These are phyloP conservation scores for Zostera marina DNA, from an alignment of 116 monocot genomes.

Conservation along the genomic window DNA sequence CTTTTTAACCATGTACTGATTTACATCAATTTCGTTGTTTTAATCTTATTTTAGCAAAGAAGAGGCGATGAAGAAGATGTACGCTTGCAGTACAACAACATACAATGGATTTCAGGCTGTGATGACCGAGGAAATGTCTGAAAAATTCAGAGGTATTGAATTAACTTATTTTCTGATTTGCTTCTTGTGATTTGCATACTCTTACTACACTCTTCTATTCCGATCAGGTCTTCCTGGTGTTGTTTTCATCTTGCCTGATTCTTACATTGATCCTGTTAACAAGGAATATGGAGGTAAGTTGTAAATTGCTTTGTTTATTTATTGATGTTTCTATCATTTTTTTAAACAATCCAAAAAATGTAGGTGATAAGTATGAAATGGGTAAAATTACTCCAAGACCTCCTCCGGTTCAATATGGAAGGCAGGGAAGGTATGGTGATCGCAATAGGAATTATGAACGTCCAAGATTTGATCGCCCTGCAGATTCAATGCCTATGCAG, in stretches of 20 bases:
- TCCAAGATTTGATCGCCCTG: constrained; percentile 35
- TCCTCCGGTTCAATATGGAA: constrained; percentile 73
- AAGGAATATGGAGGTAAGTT: constrained; percentile 90
- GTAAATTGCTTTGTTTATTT: background rate
- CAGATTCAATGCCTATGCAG: constrained; percentile 16
- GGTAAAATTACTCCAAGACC: constrained; percentile 90
- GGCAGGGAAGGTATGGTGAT: constrained; percentile 45
- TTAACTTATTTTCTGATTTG: too few relatives aligned
- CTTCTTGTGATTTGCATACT: background rate
- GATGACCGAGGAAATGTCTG: constrained; percentile 63
- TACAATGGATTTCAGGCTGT: constrained; percentile 85
- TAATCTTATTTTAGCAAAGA: constrained; percentile 33
- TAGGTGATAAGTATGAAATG: constrained; percentile 95
- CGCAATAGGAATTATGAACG: constrained; percentile 44
- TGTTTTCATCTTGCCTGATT: constrained; percentile 91
- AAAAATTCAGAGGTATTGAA: constrained; percentile 55
- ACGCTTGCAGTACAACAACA: constrained; percentile 91
- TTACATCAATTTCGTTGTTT: background rate
- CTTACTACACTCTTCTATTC: constrained; percentile 1
- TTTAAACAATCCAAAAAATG: constrained; percentile 1
- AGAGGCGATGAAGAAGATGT: constrained; percentile 93
- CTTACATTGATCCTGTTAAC: constrained; percentile 88
- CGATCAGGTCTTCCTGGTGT: constrained; percentile 85
- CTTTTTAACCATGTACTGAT: too few relatives aligned
- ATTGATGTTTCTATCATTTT: background rate